Evolutionary conservation across 768 basidiomycete species (phyloP).

Genomic region (Chiua virens): DNA sequence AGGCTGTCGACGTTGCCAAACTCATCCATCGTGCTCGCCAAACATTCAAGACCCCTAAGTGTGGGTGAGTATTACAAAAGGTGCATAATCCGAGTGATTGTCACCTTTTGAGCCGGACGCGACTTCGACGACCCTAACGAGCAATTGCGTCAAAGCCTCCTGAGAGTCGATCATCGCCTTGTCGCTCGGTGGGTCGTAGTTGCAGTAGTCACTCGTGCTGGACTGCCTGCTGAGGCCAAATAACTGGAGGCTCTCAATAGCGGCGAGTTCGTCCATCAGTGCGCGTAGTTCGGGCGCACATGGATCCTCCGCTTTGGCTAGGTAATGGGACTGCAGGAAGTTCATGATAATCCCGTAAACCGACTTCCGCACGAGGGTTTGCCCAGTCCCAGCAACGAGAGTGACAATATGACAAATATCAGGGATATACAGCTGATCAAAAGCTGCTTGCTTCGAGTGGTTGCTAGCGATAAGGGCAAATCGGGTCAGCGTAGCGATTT

Average conservation of each 20-base stretch:
- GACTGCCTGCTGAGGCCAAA: constrained; percentile 73
- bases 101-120: constrained; percentile 70
- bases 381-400: constrained; percentile 74
- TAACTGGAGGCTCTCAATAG: constrained; percentile 55
- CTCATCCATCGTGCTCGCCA: constrained; percentile 97
- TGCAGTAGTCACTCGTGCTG: constrained; percentile 66
- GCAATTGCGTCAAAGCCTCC: constrained; percentile 62
- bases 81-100: constrained; percentile 13
- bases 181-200: constrained; percentile 53
- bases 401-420: constrained; percentile 81
- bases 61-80: constrained; percentile 9
- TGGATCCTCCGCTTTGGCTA: constrained; percentile 57
- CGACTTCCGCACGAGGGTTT: constrained; percentile 71
- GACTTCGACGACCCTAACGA: constrained; percentile 62
- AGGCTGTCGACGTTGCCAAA: constrained; percentile 81
- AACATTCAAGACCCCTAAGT: constrained; percentile 70
- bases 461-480: constrained; percentile 73
- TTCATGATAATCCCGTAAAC: constrained; percentile 83
- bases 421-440: constrained; percentile 77
- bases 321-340: constrained; percentile 73
- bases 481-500: constrained; percentile 77
- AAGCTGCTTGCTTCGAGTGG: constrained; percentile 58
- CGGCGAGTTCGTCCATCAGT: constrained; percentile 61
- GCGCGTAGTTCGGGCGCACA: constrained; percentile 57
- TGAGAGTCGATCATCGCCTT: constrained; percentile 59